Percentiles rank a stretch among this genome's conserved stretches.
Conservation (phyloP, 2,329 filamentous ascomycete genomes). For the Dendrostoma leiphaemia region DNA sequence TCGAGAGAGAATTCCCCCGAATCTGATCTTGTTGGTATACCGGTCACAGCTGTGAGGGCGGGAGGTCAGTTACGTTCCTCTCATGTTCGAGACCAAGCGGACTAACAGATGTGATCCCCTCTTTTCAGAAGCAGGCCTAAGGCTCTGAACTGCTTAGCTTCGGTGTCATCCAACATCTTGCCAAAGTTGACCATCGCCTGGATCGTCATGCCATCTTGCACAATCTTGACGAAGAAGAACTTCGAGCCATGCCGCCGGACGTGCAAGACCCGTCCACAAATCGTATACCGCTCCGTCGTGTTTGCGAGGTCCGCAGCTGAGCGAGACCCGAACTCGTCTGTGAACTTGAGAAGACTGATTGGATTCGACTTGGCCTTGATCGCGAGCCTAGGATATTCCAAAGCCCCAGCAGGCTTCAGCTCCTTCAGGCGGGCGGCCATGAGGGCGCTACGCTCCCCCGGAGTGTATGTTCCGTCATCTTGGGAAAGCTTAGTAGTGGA, state of each 20-base stretch:
- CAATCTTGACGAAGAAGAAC: conserved; percentile 81
- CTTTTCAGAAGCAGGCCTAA: conserved; percentile 67
- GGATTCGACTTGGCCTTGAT: conserved; percentile 28
- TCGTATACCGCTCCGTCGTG: background rate
- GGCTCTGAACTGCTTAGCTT: conserved; percentile 49
- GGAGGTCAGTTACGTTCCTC: no score
- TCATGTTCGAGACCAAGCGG: conserved; percentile 15
- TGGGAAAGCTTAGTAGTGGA: conserved; percentile 7
- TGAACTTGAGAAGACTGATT: conserved; percentile 38
- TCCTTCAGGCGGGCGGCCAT: conserved; percentile 45
- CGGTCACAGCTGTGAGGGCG: conserved; percentile 70
- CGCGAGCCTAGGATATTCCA: conserved; percentile 55
- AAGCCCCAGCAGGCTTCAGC: conserved; percentile 44
- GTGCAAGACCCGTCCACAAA: conserved; percentile 62
- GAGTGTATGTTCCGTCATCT: conserved; percentile 9
- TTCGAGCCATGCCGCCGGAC: conserved; percentile 71
- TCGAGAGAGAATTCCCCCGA: conserved; percentile 76
- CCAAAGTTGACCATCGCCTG: conserved; percentile 75
- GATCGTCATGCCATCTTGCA: conserved; percentile 67
- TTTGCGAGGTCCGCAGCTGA: background rate
- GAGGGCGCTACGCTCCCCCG: conserved; percentile 18
- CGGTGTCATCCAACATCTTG: conserved; percentile 37
- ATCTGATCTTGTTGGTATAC: conserved; percentile 65
- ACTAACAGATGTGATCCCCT: conserved; percentile 82
- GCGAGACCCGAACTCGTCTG: conserved; percentile 29